Base-by-base conservation (phyloP, 148 eudicot species). In the Rhododendron williamsianum region DNA sequence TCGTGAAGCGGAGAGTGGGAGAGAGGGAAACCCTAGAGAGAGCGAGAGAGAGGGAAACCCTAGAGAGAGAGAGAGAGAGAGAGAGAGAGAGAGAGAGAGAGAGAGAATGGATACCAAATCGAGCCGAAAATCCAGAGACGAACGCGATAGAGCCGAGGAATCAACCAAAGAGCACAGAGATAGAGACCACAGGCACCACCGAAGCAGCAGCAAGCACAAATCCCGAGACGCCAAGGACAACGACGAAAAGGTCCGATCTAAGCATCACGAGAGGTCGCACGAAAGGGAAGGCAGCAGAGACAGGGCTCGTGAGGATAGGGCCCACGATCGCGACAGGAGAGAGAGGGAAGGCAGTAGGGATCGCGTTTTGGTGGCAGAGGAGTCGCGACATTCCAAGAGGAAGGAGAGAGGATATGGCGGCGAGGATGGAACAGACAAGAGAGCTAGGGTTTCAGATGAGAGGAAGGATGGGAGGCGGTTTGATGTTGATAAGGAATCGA, bases 271-370 rank as follows among this genome's bases (percentile, higher is more conserved):
- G 87, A 85, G 82, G 82, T 82, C 85, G 76, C 54, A 71, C 18
- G 85, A 86, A 36, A 35, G 87, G 43, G 88, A 77, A 48, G 84
- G 86, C 16, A 85, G 91, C 82, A 71, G 83, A 80, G 85, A 86
- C 8, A 87, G 82, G 84, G 65, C 33, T 67, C 60, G 73, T 23
- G 78, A 71, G 30, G 86, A 82, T 81, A 82, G 78, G 83, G 52
- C 51, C 45, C 67, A 71, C 85, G 81, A 84, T 86, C 33, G 88
- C 15, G 85, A 81, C 74, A 67, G 63, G 81, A 84, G 74, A 56
- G 92, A 89, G 88, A 85, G 91, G 83, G 89, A 89, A 71, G 88
- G 84, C n/a, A 88, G 91, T 80, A 89, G 91, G 60, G 92, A 91
- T 82, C 82, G 89, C 87, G 85, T 48, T 83, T 79, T 69, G 83